Evolutionary conservation across 225 moss, liverwort and hornwort species (phyloP), one percentile per base, ranked within the genome.

Genomic region (Sphagnum tenellum): DNA sequence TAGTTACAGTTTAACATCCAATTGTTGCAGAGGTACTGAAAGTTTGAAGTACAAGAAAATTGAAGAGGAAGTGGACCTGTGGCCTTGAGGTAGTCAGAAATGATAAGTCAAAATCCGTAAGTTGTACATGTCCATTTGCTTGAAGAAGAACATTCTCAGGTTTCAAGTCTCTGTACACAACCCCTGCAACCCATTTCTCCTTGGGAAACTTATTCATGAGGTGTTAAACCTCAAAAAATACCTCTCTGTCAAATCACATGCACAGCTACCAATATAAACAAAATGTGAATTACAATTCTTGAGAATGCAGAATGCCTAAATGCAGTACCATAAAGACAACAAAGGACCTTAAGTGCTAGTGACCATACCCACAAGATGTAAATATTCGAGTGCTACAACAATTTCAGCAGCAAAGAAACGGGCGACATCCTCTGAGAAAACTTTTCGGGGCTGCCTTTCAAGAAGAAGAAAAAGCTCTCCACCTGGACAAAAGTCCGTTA

Each of bases 51-150:
- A 29, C 29, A 29, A 29, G 29, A 29, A 29, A 29, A 29, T 29
- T 29, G 29, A 29, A 29, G 29, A 29, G 12, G 5, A 60, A 45
- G 72, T 74, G 49, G 11, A 94, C 90, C 89, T 82, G 13, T 66
- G 94, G 89, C 44, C 77, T 82, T 12, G 89, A 66, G 59, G 83
- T 62, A 44, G 91, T 87, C 68, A 91, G 70, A 68, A 94, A 81
- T 7, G 94, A 94, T 45, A 94, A 80, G 74, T 94, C 94, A 53
- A 94, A 94, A 64, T 94, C 94, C 6, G 94, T 94, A 46, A 94
- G 76, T 45, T 91, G 94, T 56, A 91, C 81, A 70, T 94, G 94
- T 4, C 91, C 94, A 12, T 91, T 82, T 2, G 75, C 81, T 4
- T 84, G 91, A 4, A 94, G 76, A 53, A 94, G 71, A 4, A 94